Percentiles rank a stretch among this genome's conserved stretches.
Conservation (phyloP, 148 eudicot genomes). For the Rhododendron vialii region DNA sequence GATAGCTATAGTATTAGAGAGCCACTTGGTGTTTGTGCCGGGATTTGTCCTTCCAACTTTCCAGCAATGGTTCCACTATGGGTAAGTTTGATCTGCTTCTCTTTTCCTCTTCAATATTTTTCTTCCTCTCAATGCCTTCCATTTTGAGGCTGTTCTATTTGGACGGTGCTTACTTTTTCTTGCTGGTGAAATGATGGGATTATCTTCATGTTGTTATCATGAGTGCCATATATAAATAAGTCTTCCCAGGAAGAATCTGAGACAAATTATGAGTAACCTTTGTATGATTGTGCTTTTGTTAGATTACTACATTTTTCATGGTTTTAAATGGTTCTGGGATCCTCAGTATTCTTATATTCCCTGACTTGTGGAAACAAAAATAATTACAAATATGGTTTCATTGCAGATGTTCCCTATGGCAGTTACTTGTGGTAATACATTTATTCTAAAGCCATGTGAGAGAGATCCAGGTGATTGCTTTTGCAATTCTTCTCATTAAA, state of each 20-base stretch:
- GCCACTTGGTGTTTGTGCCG: conserved; percentile 81
- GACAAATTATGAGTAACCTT: neutral
- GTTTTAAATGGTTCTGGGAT: neutral
- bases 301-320: neutral
- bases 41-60: conserved; percentile 52
- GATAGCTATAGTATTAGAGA: conserved; percentile 55
- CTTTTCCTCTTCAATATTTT: neutral
- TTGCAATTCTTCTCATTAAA: neutral
- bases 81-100: conserved; percentile 29
- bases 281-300: neutral
- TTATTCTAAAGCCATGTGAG: conserved; percentile 66
- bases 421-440: conserved; percentile 65
- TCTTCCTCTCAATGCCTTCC: neutral
- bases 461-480: conserved; percentile 55
- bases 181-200: neutral
- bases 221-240: neutral
- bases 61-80: conserved; percentile 61
- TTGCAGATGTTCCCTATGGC: conserved; percentile 77
- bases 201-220: neutral
- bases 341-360: neutral
- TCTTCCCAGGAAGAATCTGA: neutral
- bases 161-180: neutral
- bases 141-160: neutral
- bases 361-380: neutral
- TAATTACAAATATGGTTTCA: neutral